Percentiles rank a stretch among this genome's conserved stretches.
These are phyloP conservation scores for Globisporangium ultimum DNA, from an alignment of 352 stramenopile genomes.

Conservation along the genomic window DNA sequence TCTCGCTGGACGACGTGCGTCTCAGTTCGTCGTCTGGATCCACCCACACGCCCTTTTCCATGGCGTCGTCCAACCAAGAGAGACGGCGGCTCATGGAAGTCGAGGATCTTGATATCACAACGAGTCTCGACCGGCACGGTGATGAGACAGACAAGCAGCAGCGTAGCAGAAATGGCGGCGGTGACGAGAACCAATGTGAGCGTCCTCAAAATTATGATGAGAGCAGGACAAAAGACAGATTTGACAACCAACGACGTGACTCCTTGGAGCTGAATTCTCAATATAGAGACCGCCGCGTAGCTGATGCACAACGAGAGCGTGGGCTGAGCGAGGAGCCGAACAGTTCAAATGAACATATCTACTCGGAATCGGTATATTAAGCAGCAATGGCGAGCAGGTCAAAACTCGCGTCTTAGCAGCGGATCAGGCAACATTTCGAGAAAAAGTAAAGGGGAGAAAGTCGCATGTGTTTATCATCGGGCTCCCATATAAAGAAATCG, in stretches of 20 bases:
- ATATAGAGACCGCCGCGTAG: background rate
- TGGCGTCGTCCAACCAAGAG: slow-evolving; percentile 4
- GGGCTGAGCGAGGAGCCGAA: background rate
- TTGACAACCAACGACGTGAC: background rate
- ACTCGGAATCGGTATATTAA: slow-evolving; percentile 15
- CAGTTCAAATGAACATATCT: slow-evolving; percentile 6
- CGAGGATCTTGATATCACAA: background rate
- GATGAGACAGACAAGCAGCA: background rate
- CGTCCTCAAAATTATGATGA: background rate
- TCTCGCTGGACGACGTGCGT: slow-evolving; percentile 13
- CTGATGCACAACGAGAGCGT: background rate
- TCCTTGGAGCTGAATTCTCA: background rate
- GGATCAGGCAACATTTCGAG: background rate
- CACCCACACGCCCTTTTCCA: slow-evolving; percentile 13
- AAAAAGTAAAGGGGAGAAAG: background rate
- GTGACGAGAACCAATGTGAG: background rate
- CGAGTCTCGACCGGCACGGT: slow-evolving; percentile 4
- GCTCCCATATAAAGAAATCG: too few species aligned
- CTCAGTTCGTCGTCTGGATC: slow-evolving; percentile 20
- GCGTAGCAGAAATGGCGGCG: background rate
- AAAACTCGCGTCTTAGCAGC: too few species aligned
- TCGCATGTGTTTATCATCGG: too few species aligned
- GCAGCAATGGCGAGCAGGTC: background rate
- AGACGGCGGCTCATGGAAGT: slow-evolving; percentile 2
- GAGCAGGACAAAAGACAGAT: background rate